Evolutionary conservation across 2,329 filamentous ascomycete species (phyloP).

Genomic region (Colletotrichum cuscutae): DNA sequence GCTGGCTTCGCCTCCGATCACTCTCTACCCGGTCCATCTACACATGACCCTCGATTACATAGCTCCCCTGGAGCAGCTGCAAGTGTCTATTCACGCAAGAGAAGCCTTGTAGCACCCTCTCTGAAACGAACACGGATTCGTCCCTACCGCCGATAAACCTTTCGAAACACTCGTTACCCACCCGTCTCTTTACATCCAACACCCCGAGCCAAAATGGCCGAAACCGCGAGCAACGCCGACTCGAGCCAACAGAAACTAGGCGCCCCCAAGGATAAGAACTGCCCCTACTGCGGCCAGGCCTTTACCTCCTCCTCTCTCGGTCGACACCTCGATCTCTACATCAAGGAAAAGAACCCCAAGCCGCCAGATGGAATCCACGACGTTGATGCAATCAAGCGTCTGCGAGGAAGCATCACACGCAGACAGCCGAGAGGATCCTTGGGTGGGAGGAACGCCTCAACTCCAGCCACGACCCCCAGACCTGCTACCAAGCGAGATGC

Average conservation of each 20-base stretch:
- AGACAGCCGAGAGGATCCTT: slow-evolving; percentile 79
- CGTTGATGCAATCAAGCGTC: slow-evolving; percentile 86
- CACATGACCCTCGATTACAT: slow-evolving; percentile 30
- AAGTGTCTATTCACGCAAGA: slow-evolving; percentile 4
- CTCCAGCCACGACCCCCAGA: slow-evolving; percentile 63
- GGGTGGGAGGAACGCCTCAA: slow-evolving; percentile 70
- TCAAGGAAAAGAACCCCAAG: slow-evolving; percentile 93
- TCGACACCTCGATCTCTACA: slow-evolving; percentile 92
- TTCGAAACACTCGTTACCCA: slow-evolving; percentile 5
- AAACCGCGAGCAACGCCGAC: slow-evolving; percentile 45
- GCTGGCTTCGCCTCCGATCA: slow-evolving; percentile 6
- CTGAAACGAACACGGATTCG: neutral
- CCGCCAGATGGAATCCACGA: slow-evolving; percentile 87
- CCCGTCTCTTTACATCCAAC: neutral
- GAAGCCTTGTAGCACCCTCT: slow-evolving; percentile 1
- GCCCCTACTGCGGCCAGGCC: slow-evolving; percentile 86
- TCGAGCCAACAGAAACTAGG: slow-evolving; percentile 48
- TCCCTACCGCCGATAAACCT: neutral
- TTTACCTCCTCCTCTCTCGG: slow-evolving; percentile 96
- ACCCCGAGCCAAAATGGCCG: slow-evolving; percentile 40
- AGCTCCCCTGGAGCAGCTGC: slow-evolving; percentile 35
- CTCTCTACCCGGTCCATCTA: neutral
- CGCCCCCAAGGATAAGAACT: slow-evolving; percentile 84
- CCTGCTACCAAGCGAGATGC: slow-evolving; percentile 44
- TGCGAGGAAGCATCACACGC: slow-evolving; percentile 87